Evolutionary conservation across 805 yeast genomes (phyloP).

Genomic region (Saturnispora hagleri): DNA sequence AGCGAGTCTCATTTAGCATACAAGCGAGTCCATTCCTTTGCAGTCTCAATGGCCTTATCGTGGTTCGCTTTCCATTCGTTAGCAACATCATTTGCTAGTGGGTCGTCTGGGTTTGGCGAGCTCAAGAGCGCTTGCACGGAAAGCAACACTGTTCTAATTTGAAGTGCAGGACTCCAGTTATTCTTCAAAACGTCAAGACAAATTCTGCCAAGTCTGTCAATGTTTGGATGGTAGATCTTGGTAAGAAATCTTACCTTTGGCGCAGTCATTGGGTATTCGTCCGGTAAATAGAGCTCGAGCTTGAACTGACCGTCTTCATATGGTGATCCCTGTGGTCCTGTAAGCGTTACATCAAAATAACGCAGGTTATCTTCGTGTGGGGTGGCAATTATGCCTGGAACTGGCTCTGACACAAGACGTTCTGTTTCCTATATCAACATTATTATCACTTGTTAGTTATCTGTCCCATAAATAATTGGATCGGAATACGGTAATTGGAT

Average conservation of each 20-base stretch:
- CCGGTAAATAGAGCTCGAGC: slow-evolving; percentile 83
- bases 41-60: slow-evolving; percentile 68
- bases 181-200: slow-evolving; percentile 91
- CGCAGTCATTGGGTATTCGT: slow-evolving; percentile 97
- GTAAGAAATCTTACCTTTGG: slow-evolving; percentile 93
- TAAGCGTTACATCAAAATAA: slow-evolving; percentile 84
- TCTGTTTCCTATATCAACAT: slow-evolving; percentile 63
- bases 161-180: slow-evolving; percentile 97
- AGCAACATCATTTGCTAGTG: slow-evolving; percentile 95
- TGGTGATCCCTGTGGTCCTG: slow-evolving; percentile 88
- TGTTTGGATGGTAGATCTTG: slow-evolving; percentile 92
- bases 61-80: slow-evolving; percentile 91
- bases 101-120: slow-evolving; percentile 97
- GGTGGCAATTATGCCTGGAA: slow-evolving; percentile 86
- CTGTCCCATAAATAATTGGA: background rate
- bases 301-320: slow-evolving; percentile 76
- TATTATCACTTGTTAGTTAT: background rate
- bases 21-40: slow-evolving; percentile 62
- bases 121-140: slow-evolving; percentile 91
- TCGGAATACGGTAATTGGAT: background rate
- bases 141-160: slow-evolving; percentile 82
- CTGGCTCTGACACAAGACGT: slow-evolving; percentile 85
- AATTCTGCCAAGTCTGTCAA: slow-evolving; percentile 89
- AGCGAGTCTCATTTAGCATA: slow-evolving; percentile 35
- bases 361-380: slow-evolving; percentile 94